Base-by-base conservation (phyloP, 495 filamentous ascomycete species). In the Massariosphaeria phaeospora region DNA sequence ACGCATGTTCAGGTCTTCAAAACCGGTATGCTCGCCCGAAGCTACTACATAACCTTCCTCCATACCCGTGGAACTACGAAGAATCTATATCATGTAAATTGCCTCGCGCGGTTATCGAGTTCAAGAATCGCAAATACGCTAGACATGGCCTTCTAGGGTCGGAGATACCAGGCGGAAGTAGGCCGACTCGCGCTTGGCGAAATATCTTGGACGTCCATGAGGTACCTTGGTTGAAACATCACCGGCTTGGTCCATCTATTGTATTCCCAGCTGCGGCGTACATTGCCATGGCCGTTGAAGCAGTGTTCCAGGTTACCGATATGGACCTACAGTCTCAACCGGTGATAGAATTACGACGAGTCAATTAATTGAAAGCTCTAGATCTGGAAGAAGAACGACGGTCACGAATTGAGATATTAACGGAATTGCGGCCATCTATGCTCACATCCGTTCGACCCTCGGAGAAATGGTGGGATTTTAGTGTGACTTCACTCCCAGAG, bases 241-340 rank as follows among this genome's bases (percentile, higher is more conserved):
- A 51, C 29, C 39, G 41, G 23, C 20, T 51, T 3, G 27, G 25
- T 17, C n/a, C 21, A 15, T 15, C 8, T 5, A 26, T 41, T 17
- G 48, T 51, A 6, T 51, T 51, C 26, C 48, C 48, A 24, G 31
- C 15, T 27, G 48, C 48, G 3, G 48, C 33, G 10, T 51, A 51
- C 25, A 20, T 51, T 8, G 18, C 34, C 24, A 41, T 36, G 3
- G 48, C 48, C 2, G 25, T 41, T 17, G 48, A 51, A 24, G 48
- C 48, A 8, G 21, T 42, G 18, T 33, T 20, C 27, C 44, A 48
- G 15, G 30, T 27, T 3, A 34, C 44, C 11, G 35, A 25, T 41
- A 1, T 30, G 6, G 5, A 15, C 10, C 11, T 40, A 9, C 6
- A 17, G 2, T 17, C 38, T 9, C 20, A 40, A 5, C 38, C 38